These are phyloP conservation scores for Phytophthora aleatoria DNA, from an alignment of 352 stramenopile species.

Conservation along the genomic window DNA sequence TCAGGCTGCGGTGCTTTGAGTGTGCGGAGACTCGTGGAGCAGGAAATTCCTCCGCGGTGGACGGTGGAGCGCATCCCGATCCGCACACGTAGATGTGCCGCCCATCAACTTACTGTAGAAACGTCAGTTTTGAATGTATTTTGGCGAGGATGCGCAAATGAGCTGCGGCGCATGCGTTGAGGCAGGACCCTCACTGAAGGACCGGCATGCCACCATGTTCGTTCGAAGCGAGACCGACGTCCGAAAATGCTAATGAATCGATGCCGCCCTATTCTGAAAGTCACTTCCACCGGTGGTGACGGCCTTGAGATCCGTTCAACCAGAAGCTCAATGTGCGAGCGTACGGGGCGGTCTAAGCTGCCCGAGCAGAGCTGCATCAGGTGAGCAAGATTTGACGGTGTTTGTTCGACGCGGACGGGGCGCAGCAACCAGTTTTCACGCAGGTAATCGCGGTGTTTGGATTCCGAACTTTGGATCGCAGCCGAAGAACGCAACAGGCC, in stretches of 20 bases:
- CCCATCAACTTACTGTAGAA: no score
- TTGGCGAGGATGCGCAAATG: no score
- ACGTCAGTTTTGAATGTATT: no score
- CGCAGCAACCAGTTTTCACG: neutral
- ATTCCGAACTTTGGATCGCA: neutral
- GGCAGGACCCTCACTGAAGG: neutral
- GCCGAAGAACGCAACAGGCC: neutral
- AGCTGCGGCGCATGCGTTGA: neutral
- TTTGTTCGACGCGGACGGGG: conserved; percentile 14
- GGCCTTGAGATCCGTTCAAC: conserved; percentile 28
- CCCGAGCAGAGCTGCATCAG: conserved; percentile 10
- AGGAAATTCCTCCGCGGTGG: no score
- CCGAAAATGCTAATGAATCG: conserved; percentile 2
- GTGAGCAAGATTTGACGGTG: conserved; percentile 13
- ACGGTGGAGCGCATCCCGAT: conserved; percentile 3
- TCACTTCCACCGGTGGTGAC: conserved; percentile 14
- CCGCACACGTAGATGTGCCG: neutral
- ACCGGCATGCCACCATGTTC: neutral
- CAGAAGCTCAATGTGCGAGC: conserved; percentile 30
- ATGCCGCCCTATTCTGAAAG: neutral
- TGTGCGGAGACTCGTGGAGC: no score
- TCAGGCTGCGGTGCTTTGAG: neutral
- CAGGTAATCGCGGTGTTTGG: conserved; percentile 18
- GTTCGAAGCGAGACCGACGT: neutral
- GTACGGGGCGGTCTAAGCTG: conserved; percentile 17